These are phyloP conservation scores for Skeletonema costatum DNA, from an alignment of 108 stramenopile species.

Conservation along the genomic window DNA sequence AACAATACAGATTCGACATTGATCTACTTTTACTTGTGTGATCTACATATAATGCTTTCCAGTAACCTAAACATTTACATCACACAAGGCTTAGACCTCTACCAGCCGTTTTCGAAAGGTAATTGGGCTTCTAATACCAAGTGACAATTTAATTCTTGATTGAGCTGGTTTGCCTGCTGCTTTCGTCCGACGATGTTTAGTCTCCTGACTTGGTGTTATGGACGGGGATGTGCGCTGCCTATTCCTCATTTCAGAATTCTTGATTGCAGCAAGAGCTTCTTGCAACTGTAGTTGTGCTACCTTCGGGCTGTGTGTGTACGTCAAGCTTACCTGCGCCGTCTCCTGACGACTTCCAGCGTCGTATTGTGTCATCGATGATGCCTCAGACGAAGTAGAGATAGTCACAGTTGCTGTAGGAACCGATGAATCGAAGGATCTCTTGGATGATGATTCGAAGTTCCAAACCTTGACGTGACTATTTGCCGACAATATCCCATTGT, in stretches of 20 bases:
- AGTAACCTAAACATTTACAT: too few relatives aligned
- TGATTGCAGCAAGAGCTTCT: conserved; percentile 12
- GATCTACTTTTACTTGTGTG: too few relatives aligned
- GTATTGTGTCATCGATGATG: not conserved
- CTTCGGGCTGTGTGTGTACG: not conserved
- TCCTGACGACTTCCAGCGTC: not conserved
- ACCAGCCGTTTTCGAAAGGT: not conserved
- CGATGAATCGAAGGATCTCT: conserved; percentile 4
- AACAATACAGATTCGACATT: too few relatives aligned
- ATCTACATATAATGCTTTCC: too few relatives aligned
- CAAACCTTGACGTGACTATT: conserved; percentile 27
- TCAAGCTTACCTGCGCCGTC: too few relatives aligned
- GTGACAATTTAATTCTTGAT: not conserved
- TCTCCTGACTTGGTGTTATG: not conserved
- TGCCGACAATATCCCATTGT: not conserved
- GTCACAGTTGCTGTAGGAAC: not conserved
- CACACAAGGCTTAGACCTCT: not conserved
- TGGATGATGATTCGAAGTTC: conserved; percentile 14
- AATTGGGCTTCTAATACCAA: not conserved
- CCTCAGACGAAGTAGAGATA: not conserved
- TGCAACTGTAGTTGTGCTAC: conserved; percentile 28
- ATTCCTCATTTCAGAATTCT: not conserved
- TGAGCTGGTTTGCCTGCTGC: not conserved
- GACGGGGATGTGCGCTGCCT: not conserved
- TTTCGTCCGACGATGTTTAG: not conserved